These are phyloP conservation scores for Tylopilus sp. DNA, from an alignment of 1,284 basidiomycete genomes.

Conservation along the genomic window DNA sequence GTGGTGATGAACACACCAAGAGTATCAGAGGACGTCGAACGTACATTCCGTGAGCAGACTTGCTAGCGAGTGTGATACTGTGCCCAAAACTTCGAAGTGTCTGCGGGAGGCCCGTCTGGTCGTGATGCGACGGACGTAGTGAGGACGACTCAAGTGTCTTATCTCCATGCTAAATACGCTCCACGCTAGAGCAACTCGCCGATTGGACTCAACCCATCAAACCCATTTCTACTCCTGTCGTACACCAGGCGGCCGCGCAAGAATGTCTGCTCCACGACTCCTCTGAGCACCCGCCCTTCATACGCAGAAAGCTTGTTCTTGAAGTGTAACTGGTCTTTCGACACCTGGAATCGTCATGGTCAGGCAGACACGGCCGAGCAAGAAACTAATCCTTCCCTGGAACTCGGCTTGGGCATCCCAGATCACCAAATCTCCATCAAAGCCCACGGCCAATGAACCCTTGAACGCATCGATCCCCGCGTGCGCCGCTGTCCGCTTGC, in stretches of 20 bases:
- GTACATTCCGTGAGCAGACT: conserved; percentile 9
- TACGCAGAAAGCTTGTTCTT: conserved; percentile 94
- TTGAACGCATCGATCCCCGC: conserved; percentile 68
- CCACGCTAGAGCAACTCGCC: conserved; percentile 37
- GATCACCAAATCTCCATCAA: conserved; percentile 81
- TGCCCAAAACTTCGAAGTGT: not conserved
- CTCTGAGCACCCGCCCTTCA: conserved; percentile 66
- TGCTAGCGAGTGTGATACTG: conserved; percentile 4
- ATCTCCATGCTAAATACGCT: too few species aligned
- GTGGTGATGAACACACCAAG: not conserved
- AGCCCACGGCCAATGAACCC: conserved; percentile 68
- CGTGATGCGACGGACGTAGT: not conserved
- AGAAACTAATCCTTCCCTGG: conserved; percentile 43
- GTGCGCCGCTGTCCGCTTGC: conserved; percentile 69
- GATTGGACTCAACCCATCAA: conserved; percentile 32
- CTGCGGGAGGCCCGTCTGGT: conserved; percentile 14
- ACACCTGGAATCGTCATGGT: conserved; percentile 54
- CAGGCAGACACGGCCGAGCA: conserved; percentile 5
- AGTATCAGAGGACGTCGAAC: conserved; percentile 5
- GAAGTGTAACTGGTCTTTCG: conserved; percentile 71
- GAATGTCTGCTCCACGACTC: conserved; percentile 72
- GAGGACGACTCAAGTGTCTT: too few species aligned
- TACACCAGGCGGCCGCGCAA: conserved; percentile 72
- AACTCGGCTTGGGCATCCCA: conserved; percentile 74
- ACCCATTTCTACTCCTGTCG: conserved; percentile 39